Evolutionary conservation across 202 grass and related monocot genomes (phyloP).

Genomic region (Saccharum hybrid): DNA sequence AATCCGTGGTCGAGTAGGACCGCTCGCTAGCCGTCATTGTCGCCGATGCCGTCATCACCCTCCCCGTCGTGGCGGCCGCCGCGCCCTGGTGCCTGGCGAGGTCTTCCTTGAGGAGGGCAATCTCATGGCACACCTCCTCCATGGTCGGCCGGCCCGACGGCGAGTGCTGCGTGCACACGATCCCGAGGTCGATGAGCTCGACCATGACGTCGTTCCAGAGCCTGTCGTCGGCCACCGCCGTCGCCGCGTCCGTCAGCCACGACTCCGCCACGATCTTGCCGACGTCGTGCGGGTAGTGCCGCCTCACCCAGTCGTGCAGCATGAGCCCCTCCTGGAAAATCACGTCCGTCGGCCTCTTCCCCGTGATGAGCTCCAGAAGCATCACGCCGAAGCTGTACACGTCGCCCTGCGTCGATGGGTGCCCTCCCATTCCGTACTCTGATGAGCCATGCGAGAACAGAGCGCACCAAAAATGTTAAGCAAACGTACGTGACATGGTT

Average conservation of each 20-base stretch:
- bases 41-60: background rate
- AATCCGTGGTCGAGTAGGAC: slow-evolving; percentile 47
- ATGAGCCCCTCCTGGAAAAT: slow-evolving; percentile 90
- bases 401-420: slow-evolving; percentile 78
- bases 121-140: slow-evolving; percentile 73
- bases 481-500: background rate
- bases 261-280: slow-evolving; percentile 51
- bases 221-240: slow-evolving; percentile 33
- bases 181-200: slow-evolving; percentile 77
- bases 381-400: slow-evolving; percentile 98
- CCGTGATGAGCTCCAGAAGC: slow-evolving; percentile 76
- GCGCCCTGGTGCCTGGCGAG: slow-evolving; percentile 51
- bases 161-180: slow-evolving; percentile 78
- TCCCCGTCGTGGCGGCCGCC: background rate
- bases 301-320: slow-evolving; percentile 83
- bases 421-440: slow-evolving; percentile 93
- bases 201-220: slow-evolving; percentile 54
- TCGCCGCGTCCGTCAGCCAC: slow-evolving; percentile 44
- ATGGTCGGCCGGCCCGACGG: slow-evolving; percentile 68
- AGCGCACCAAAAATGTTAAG: background rate
- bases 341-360: slow-evolving; percentile 77
- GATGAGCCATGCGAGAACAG: slow-evolving; percentile 36
- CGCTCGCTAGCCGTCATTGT: slow-evolving; percentile 47
- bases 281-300: slow-evolving; percentile 67
- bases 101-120: slow-evolving; percentile 73